A percentile compares a stretch with the other conserved stretches of the same genome.
Evolutionary conservation across 1,139 yeast species (phyloP).

Genomic region (Fermentozyma sake): DNA sequence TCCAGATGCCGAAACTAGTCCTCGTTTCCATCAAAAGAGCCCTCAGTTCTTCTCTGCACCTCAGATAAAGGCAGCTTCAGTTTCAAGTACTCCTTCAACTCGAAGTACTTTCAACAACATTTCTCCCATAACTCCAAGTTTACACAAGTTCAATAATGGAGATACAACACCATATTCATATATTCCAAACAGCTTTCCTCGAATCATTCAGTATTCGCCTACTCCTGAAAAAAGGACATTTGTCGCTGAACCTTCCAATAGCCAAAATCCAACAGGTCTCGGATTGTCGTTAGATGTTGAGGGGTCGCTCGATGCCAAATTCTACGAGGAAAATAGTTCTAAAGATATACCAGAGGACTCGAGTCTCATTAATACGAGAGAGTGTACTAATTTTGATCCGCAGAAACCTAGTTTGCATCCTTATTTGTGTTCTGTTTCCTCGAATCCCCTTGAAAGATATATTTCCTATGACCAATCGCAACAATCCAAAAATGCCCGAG

Average conservation of each 20-base stretch:
- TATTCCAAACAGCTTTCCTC: no score
- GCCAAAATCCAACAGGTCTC: constrained; percentile 4
- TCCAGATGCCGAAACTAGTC: constrained; percentile 10
- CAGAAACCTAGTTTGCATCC: no score
- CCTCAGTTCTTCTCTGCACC: constrained; percentile 8
- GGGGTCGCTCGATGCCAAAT: no score
- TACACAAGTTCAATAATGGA: constrained; percentile 1
- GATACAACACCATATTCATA: constrained; percentile 1
- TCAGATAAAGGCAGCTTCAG: no score
- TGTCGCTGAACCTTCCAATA: no score
- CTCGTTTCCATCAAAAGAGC: constrained; percentile 4
- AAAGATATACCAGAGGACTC: neutral
- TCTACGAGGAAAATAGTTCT: no score
- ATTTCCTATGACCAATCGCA: neutral
- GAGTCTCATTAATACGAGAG: neutral
- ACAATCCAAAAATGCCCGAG: constrained; percentile 1
- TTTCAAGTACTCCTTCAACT: constrained; percentile 2
- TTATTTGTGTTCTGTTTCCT: neutral
- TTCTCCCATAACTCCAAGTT: constrained; percentile 1
- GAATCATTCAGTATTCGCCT: no score
- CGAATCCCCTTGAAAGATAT: neutral
- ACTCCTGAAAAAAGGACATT: no score
- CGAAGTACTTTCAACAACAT: neutral
- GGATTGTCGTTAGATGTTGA: no score
- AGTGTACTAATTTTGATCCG: neutral